Conservation (phyloP, 306 rosid genomes). For the Albizia julibrissin region DNA sequence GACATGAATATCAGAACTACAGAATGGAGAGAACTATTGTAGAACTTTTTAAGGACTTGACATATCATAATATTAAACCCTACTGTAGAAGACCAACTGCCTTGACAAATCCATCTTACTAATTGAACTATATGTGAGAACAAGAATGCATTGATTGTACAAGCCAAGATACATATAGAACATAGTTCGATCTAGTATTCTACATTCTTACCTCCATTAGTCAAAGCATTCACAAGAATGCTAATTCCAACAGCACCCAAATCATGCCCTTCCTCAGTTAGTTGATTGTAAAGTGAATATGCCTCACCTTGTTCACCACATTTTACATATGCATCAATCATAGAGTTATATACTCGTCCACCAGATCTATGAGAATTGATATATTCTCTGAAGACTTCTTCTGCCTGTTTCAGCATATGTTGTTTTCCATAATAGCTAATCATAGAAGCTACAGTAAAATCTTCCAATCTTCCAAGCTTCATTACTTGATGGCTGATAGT, state of each 20-base stretch:
- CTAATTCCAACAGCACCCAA: slow-evolving; percentile 78
- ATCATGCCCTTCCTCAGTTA: slow-evolving; percentile 57
- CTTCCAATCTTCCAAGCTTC: slow-evolving; percentile 55
- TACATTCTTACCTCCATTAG: slow-evolving; percentile 58
- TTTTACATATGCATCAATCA: slow-evolving; percentile 84
- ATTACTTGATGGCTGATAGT: slow-evolving; percentile 46
- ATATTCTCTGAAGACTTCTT: slow-evolving; percentile 64
- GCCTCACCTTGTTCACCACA: slow-evolving; percentile 79
- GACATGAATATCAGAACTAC: neutral
- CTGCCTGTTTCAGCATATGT: slow-evolving; percentile 65
- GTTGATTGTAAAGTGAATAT: slow-evolving; percentile 64
- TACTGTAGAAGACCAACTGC: slow-evolving; percentile 3
- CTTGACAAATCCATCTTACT: slow-evolving; percentile 4
- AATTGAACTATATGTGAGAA: slow-evolving; percentile 16
- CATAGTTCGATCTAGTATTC: slow-evolving; percentile 26
- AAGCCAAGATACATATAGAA: slow-evolving; percentile 14
- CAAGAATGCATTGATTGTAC: neutral
- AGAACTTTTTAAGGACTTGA: neutral
- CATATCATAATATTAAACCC: neutral
- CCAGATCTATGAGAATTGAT: slow-evolving; percentile 46
- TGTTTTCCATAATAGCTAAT: slow-evolving; percentile 72
- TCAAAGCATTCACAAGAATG: slow-evolving; percentile 77
- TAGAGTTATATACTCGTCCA: slow-evolving; percentile 55
- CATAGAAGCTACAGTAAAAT: slow-evolving; percentile 60
- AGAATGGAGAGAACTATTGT: neutral